A percentile compares a stretch with the other conserved stretches of the same genome.
These are phyloP conservation scores for Citrus glauca DNA, from an alignment of 345 rosid species.

Conservation along the genomic window DNA sequence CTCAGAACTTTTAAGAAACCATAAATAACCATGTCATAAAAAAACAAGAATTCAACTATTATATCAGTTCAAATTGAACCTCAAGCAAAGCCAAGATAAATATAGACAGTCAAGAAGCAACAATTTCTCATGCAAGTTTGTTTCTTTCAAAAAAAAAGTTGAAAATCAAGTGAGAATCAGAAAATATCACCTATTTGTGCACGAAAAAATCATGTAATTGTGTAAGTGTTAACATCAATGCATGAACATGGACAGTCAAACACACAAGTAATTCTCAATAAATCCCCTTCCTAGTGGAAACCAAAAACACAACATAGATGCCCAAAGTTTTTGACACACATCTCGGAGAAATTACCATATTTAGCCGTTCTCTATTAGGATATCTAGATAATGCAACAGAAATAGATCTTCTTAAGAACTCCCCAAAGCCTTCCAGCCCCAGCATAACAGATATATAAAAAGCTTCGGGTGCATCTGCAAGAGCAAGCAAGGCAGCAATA, in stretches of 20 bases:
- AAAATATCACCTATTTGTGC: background rate
- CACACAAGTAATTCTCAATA: background rate
- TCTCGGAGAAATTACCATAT: slow-evolving; percentile 48
- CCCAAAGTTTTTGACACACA: background rate
- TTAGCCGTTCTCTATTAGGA: slow-evolving; percentile 79
- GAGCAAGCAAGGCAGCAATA: slow-evolving; percentile 69
- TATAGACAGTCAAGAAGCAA: background rate
- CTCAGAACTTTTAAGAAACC: background rate
- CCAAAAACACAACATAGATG: background rate
- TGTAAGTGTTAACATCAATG: background rate
- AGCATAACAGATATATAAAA: slow-evolving; percentile 91
- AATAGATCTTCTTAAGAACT: slow-evolving; percentile 86
- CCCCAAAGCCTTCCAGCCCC: slow-evolving; percentile 93
- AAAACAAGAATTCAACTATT: background rate
- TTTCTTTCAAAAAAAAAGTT: too few species aligned
- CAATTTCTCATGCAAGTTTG: background rate
- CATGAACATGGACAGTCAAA: background rate
- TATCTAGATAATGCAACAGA: slow-evolving; percentile 74
- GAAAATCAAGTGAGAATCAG: background rate
- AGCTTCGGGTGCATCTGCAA: slow-evolving; percentile 95
- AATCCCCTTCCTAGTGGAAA: background rate
- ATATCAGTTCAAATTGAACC: background rate
- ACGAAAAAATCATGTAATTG: background rate
- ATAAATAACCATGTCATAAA: background rate
- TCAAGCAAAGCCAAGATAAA: background rate